These are phyloP conservation scores for Candida adriatica DNA, from an alignment of 805 yeast genomes.

Conservation along the genomic window DNA sequence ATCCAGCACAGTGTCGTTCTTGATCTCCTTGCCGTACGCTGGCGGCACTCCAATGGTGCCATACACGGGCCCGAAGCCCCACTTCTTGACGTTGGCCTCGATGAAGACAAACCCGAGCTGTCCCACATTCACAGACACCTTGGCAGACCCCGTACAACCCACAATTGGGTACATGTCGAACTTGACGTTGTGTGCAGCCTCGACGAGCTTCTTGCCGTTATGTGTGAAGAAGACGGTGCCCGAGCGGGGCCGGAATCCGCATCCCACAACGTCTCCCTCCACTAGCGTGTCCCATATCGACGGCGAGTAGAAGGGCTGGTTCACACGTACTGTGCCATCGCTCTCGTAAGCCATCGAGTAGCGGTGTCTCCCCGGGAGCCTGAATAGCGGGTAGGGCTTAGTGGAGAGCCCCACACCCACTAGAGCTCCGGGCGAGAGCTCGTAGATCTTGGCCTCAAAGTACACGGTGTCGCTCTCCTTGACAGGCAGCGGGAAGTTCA, in stretches of 20 bases:
- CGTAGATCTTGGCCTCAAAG: slow-evolving; percentile 57
- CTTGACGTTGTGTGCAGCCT: slow-evolving; percentile 73
- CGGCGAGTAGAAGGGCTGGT: slow-evolving; percentile 50
- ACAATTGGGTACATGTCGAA: slow-evolving; percentile 76
- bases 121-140: slow-evolving; percentile 85
- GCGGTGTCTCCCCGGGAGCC: slow-evolving; percentile 87
- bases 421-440: slow-evolving; percentile 40
- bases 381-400: slow-evolving; percentile 87
- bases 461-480: slow-evolving; percentile 19
- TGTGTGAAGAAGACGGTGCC: slow-evolving; percentile 91
- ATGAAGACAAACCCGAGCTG: slow-evolving; percentile 74
- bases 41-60: slow-evolving; percentile 42
- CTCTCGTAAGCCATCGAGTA: slow-evolving; percentile 87
- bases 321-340: slow-evolving; percentile 69
- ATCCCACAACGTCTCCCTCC: slow-evolving; percentile 88
- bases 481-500: slow-evolving; percentile 42
- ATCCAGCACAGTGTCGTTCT: slow-evolving; percentile 50
- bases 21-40: slow-evolving; percentile 33
- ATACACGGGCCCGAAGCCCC: slow-evolving; percentile 55
- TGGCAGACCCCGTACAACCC: slow-evolving; percentile 78
- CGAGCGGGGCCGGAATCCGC: slow-evolving; percentile 76
- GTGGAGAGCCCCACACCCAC: slow-evolving; percentile 78
- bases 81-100: slow-evolving; percentile 78
- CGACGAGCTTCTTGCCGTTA: slow-evolving; percentile 84
- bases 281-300: slow-evolving; percentile 38